Evolutionary conservation across 73 alveolate species (phyloP).

Genomic region (Paraurostyla sp.): DNA sequence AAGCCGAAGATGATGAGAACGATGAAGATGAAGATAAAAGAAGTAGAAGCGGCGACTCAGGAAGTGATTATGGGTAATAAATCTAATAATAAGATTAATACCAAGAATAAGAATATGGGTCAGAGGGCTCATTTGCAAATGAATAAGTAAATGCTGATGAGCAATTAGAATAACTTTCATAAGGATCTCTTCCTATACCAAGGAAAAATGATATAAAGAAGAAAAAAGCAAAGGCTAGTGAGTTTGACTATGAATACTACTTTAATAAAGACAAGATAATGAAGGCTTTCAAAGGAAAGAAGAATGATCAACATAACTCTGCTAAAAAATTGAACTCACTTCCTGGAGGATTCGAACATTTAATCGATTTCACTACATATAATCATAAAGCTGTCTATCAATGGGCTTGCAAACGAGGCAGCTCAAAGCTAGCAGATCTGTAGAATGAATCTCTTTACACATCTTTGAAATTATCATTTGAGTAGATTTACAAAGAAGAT

Average conservation of each 20-base stretch:
- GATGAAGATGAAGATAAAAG: background rate
- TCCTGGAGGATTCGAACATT: slow-evolving; percentile 37
- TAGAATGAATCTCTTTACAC: slow-evolving; percentile 29
- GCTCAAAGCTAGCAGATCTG: background rate
- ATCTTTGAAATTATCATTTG: slow-evolving; percentile 18
- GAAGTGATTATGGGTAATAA: background rate
- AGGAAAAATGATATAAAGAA: background rate
- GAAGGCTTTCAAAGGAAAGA: background rate
- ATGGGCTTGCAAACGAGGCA: background rate
- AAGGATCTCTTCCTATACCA: background rate
- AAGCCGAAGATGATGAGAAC: background rate
- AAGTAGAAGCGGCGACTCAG: background rate
- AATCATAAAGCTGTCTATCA: slow-evolving; percentile 13
- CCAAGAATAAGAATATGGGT: background rate
- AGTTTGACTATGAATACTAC: slow-evolving; percentile 21
- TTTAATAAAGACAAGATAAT: slow-evolving; percentile 10
- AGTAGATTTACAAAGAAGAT: background rate
- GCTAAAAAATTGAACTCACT: background rate
- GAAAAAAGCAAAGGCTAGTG: background rate
- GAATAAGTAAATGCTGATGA: background rate
- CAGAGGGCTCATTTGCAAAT: background rate
- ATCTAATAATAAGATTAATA: background rate
- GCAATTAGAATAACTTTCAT: background rate
- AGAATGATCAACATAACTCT: background rate
- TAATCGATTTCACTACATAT: background rate